Evolutionary conservation across 2,329 filamentous ascomycete genomes (phyloP).

Genomic region (Biscogniauxia marginata): DNA sequence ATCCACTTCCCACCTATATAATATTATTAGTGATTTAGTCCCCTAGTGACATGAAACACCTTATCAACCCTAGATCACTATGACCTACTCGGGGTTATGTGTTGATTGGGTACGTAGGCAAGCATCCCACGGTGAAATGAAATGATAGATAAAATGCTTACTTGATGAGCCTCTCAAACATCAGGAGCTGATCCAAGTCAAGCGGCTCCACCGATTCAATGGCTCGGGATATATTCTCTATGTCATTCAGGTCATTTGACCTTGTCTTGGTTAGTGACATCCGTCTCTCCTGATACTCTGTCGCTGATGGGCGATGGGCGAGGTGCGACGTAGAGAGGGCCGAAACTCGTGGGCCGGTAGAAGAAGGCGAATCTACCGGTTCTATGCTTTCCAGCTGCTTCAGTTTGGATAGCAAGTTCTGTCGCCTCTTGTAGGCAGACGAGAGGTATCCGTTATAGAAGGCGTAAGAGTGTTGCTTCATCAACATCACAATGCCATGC

Average conservation of each 20-base stretch:
- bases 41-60: not conserved
- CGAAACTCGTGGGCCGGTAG: slow-evolving; percentile 40
- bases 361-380: slow-evolving; percentile 43
- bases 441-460: slow-evolving; percentile 77
- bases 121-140: not conserved
- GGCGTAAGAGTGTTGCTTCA: slow-evolving; percentile 81
- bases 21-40: not conserved
- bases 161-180: slow-evolving; percentile 65
- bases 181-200: slow-evolving; percentile 58
- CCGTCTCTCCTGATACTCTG: slow-evolving; percentile 41
- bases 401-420: slow-evolving; percentile 46
- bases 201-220: slow-evolving; percentile 62
- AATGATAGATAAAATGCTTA: not conserved
- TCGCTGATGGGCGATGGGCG: slow-evolving; percentile 39
- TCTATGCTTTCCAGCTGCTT: slow-evolving; percentile 56
- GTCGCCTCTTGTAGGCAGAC: slow-evolving; percentile 53
- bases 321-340: slow-evolving; percentile 48
- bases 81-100: no score
- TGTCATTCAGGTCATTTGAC: slow-evolving; percentile 39
- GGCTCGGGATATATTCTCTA: slow-evolving; percentile 59
- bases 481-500: slow-evolving; percentile 72
- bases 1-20: slow-evolving; percentile 55
- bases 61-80: no score
- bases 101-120: no score
- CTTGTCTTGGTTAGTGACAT: slow-evolving; percentile 36